These are phyloP conservation scores for Musa schizocarpa DNA, from an alignment of 176 grass and related monocot species.

Conservation along the genomic window DNA sequence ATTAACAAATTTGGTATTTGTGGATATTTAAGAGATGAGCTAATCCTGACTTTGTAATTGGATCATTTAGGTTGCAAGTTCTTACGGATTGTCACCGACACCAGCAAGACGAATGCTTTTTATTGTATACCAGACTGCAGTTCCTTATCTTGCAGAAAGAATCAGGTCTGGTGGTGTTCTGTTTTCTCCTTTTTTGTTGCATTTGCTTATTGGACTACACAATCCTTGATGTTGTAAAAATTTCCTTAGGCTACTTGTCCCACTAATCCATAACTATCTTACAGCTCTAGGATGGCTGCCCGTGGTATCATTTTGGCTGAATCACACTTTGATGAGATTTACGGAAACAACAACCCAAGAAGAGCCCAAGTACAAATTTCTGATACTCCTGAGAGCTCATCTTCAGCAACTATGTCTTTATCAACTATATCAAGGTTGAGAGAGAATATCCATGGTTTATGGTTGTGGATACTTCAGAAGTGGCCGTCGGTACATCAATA, in stretches of 20 bases:
- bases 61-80: constrained; percentile 55
- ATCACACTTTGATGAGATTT: constrained; percentile 41
- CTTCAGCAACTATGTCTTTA: constrained; percentile 32
- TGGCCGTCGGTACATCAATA: constrained; percentile 64
- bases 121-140: constrained; percentile 79
- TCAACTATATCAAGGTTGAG: constrained; percentile 43
- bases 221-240: constrained; percentile 5
- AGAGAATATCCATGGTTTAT: constrained; percentile 47
- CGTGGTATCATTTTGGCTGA: constrained; percentile 71
- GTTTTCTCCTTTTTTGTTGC: not conserved
- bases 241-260: constrained; percentile 12
- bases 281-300: constrained; percentile 84
- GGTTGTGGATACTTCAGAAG: constrained; percentile 61
- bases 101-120: constrained; percentile 76
- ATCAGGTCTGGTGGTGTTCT: constrained; percentile 48
- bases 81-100: constrained; percentile 70
- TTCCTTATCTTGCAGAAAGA: constrained; percentile 87
- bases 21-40: too few relatives aligned
- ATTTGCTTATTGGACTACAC: not conserved
- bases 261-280: constrained; percentile 14
- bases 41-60: not conserved
- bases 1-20: too few relatives aligned
- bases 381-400: constrained; percentile 21
- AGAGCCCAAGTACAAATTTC: constrained; percentile 15
- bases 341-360: constrained; percentile 34